A percentile compares a stretch with the other conserved stretches of the same genome.
phyloP scores from a whole-genome alignment of 176 grass and related monocot genomes.

The Zizania latifolia region DNA sequence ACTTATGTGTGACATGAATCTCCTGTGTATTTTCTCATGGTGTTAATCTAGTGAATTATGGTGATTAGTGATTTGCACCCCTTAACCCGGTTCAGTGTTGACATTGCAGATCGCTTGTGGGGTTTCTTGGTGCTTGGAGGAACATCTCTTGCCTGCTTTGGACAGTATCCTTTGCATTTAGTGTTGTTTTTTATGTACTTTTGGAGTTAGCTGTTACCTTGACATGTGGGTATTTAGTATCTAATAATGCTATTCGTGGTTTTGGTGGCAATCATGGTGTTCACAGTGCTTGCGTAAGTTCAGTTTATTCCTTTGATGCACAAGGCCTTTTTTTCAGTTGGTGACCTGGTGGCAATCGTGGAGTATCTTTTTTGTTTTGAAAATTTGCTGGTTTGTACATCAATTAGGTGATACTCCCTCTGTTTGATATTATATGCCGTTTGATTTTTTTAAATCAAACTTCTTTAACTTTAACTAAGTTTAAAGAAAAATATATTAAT shows the following conservation, averaged over 20 bases:
- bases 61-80: not conserved
- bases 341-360: conserved; percentile 2
- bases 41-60: not conserved
- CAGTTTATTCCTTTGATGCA: not conserved
- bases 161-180: conserved; percentile 99
- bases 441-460: no score
- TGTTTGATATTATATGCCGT: no score
- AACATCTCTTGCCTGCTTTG: conserved; percentile 73
- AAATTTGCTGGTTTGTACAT: conserved; percentile 8
- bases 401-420: conserved; percentile 25
- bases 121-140: conserved; percentile 92
- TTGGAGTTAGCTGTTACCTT: conserved; percentile 60
- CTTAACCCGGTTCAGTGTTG: not conserved
- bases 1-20: no score
- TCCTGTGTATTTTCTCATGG: not conserved
- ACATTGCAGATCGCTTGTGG: conserved; percentile 79
- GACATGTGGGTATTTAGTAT: conserved; percentile 60
- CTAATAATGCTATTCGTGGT: conserved; percentile 72
- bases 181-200: no score
- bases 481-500: no score
- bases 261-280: conserved; percentile 87
- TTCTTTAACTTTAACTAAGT: no score
- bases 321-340: not conserved
- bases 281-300: conserved; percentile 92
- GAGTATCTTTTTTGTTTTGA: conserved; percentile 15